Conservation (phyloP, 2,329 filamentous ascomycete species). For the Aspergillus brunneoviolaceus region DNA sequence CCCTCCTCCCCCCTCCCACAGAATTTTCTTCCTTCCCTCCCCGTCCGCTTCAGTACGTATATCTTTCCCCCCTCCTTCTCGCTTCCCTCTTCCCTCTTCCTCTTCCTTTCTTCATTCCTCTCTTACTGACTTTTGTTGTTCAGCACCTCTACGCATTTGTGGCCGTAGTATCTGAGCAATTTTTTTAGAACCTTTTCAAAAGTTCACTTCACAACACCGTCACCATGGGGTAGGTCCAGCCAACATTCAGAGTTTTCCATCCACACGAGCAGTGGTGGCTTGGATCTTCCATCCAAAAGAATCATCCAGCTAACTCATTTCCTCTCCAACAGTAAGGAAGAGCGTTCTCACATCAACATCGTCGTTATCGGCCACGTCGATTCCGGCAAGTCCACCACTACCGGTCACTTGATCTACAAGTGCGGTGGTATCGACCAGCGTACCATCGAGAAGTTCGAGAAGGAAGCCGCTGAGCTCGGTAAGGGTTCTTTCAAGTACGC, state of each 20-base stretch:
- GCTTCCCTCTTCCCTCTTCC: conserved; percentile 18
- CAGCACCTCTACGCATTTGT: conserved; percentile 52
- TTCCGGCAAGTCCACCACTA: conserved; percentile 98
- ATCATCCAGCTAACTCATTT: conserved; percentile 7
- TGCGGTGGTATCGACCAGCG: conserved; percentile 99
- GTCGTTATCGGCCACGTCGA: conserved; percentile 99
- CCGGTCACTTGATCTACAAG: conserved; percentile 99
- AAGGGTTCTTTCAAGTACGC: conserved; percentile 99
- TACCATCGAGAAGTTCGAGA: conserved; percentile 99
- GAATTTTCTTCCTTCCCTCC: conserved; percentile 38
- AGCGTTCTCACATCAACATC: conserved; percentile 95
- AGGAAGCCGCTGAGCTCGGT: conserved; percentile 98
- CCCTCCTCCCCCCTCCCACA: conserved; percentile 44
- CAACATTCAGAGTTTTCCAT: background rate
- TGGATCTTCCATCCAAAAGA: conserved; percentile 9
- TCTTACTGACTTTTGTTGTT: conserved; percentile 31
- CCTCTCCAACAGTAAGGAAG: conserved; percentile 71
- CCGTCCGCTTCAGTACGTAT: conserved; percentile 50
- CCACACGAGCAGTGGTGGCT: background rate
- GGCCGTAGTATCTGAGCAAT: conserved; percentile 54
- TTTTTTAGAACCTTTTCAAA: conserved; percentile 42
- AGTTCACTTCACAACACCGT: conserved; percentile 43
- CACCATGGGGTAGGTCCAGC: conserved; percentile 61
- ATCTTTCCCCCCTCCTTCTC: conserved; percentile 29
- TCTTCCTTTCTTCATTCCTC: conserved; percentile 25